A percentile compares a stretch with the other conserved stretches of the same genome.
Evolutionary conservation across 1,284 basidiomycete genomes (phyloP).

Genomic region (Fomes fomentarius): DNA sequence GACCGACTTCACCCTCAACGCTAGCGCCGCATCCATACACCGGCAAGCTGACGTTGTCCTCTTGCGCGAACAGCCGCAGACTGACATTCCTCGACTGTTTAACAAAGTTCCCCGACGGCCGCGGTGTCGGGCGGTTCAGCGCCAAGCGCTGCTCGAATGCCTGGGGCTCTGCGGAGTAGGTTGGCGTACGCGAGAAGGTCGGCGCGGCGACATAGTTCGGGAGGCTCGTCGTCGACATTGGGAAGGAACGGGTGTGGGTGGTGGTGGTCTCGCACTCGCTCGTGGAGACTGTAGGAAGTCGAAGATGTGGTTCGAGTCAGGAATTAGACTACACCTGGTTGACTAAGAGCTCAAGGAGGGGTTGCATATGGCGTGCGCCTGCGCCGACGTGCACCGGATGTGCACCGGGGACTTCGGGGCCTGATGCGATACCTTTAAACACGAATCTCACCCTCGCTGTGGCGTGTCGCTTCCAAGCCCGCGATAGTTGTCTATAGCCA

Average conservation of each 20-base stretch:
- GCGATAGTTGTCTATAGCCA: not conserved
- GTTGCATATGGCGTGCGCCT: constrained; percentile 16
- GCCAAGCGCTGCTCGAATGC: constrained; percentile 56
- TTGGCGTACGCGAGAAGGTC: constrained; percentile 27
- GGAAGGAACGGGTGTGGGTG: not conserved
- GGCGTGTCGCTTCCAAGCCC: constrained; percentile 5
- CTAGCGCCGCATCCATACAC: constrained; percentile 56
- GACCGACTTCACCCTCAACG: constrained; percentile 60
- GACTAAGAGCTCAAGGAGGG: constrained; percentile 16
- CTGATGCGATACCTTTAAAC: constrained; percentile 14
- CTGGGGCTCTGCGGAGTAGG: constrained; percentile 50
- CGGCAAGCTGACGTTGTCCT: constrained; percentile 51
- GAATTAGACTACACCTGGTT: not conserved
- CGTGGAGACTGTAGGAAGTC: not conserved
- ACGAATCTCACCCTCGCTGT: constrained; percentile 18
- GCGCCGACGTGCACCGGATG: constrained; percentile 18
- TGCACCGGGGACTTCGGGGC: constrained; percentile 18
- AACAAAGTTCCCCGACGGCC: constrained; percentile 53
- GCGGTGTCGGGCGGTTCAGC: constrained; percentile 39
- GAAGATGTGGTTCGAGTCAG: not conserved
- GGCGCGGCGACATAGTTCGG: constrained; percentile 33
- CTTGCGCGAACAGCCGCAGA: constrained; percentile 56
- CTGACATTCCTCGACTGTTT: constrained; percentile 60
- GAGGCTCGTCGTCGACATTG: constrained; percentile 40
- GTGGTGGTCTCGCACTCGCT: too few relatives aligned